Evolutionary conservation across 1,139 yeast genomes (phyloP).

Genomic region (Yamadazyma songkhlaensis): DNA sequence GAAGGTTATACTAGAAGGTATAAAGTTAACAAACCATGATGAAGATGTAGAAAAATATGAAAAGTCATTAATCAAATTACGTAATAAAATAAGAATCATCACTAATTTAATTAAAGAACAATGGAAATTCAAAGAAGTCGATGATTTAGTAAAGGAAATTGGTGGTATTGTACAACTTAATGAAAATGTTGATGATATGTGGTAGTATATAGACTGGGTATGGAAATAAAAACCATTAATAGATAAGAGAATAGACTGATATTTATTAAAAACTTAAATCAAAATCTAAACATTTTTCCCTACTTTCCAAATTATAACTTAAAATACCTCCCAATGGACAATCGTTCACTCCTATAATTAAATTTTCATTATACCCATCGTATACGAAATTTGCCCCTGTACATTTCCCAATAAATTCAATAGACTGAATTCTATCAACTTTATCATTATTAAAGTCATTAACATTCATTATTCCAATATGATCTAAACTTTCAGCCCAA

Average conservation of each 20-base stretch:
- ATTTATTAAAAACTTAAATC: conserved; percentile 30
- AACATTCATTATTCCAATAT: conserved; percentile 48
- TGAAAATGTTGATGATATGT: conserved; percentile 44
- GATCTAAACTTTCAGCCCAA: conserved; percentile 63
- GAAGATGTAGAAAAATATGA: conserved; percentile 49
- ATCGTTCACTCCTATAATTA: conserved; percentile 56
- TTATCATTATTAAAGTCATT: conserved; percentile 22
- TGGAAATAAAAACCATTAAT: not conserved
- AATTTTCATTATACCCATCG: conserved; percentile 43
- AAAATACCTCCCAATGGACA: conserved; percentile 57
- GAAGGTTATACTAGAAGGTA: conserved; percentile 18
- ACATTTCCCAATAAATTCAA: conserved; percentile 58
- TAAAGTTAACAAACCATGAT: conserved; percentile 41
- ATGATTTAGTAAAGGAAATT: conserved; percentile 30
- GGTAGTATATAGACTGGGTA: conserved; percentile 22
- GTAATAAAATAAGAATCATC: conserved; percentile 53
- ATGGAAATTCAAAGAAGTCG: conserved; percentile 32
- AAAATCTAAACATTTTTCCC: conserved; percentile 36
- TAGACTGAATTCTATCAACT: conserved; percentile 39
- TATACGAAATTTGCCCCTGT: conserved; percentile 51
- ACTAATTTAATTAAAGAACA: conserved; percentile 33
- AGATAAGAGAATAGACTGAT: not conserved
- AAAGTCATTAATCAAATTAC: conserved; percentile 38
- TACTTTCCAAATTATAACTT: conserved; percentile 42
- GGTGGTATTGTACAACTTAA: conserved; percentile 41